A percentile compares a stretch with the other conserved stretches of the same genome.
These are phyloP conservation scores for Chloropicon primus DNA, from an alignment of 139 green algal species.

Conservation along the genomic window DNA sequence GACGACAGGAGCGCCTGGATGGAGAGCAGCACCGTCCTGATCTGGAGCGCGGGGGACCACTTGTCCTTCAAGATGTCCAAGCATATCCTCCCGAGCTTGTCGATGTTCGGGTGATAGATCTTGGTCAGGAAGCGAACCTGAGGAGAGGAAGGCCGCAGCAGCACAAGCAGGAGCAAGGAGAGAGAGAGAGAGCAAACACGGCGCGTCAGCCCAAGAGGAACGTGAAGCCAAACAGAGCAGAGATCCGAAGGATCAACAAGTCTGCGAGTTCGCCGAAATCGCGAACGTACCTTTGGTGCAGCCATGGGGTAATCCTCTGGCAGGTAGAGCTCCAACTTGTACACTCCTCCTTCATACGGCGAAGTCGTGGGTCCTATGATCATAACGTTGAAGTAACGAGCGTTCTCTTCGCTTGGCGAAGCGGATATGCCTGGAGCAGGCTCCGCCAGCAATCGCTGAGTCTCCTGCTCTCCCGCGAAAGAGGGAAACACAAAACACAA, in stretches of 20 bases:
- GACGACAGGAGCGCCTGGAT: slow-evolving; percentile 94
- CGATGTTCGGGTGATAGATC: slow-evolving; percentile 98
- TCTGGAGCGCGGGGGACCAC: slow-evolving; percentile 96
- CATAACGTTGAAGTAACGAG: slow-evolving; percentile 97
- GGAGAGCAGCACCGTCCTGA: slow-evolving; percentile 50
- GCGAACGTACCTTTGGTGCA: slow-evolving; percentile 69
- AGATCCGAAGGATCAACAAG: neutral
- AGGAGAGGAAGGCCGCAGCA: neutral
- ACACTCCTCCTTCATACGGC: slow-evolving; percentile 91
- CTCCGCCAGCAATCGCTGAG: slow-evolving; percentile 88
- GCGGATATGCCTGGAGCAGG: slow-evolving; percentile 91
- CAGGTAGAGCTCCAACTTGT: slow-evolving; percentile 96
- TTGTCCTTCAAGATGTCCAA: slow-evolving; percentile 99
- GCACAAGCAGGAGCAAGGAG: no score
- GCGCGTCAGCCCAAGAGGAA: neutral
- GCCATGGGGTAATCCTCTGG: slow-evolving; percentile 99
- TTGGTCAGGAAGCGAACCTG: slow-evolving; percentile 94
- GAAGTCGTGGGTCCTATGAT: slow-evolving; percentile 78
- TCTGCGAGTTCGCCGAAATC: neutral
- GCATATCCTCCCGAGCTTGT: slow-evolving; percentile 97
- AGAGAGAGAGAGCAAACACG: neutral
- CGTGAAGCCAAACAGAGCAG: neutral
- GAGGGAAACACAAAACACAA: no score
- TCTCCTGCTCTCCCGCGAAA: slow-evolving; percentile 63
- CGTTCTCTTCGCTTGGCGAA: slow-evolving; percentile 86